Base-by-base conservation (phyloP, 768 basidiomycete genomes). In the Saitozyma podzolica region DNA sequence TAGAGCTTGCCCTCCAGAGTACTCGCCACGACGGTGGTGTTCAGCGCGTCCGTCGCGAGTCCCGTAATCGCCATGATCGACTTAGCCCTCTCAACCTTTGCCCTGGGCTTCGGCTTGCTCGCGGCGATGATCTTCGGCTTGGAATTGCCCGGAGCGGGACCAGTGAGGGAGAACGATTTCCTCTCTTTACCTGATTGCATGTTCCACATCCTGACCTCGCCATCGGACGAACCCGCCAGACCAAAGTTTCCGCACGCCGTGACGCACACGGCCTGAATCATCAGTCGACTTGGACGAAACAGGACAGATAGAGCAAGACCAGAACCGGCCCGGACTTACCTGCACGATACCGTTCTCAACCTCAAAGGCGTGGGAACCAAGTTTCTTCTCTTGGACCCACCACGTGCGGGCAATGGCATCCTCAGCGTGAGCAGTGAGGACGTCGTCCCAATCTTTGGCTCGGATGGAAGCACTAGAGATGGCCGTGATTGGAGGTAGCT, bases 191-290 rank as follows among this genome's bases (percentile, higher is more conserved):
- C 96, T 4, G 90, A 92, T 79, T 99, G 95, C 87, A 99, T 87
- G 76, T 97, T 99, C 89, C 92, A 98, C 88, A 94, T 88, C 61
- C 86, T 79, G 45, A 98, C 89, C 49, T 78, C 68, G 29, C 83
- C 84, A 0, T 86, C 88, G 2, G 90, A 90, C 0, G 89, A 89
- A 29, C 92, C 87, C 4, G 86, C 91, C 10, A 98, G 78, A 39
- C 90, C 91, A 75, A 97, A 99, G 74, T 98, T 98, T 8, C 96
- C 96, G 74, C 96, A 99, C 0, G 91, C 89, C 4, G 93, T 89
- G 17, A 97, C 89, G 65, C 88, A 90, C 16, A 94, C 90, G 13
- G 88, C 85, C 76, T 80, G 62, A 20, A 59, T 13, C 13, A 10
- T 57, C 9, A 60, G 45, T 19, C 41, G 2, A 5, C n/a, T 16